phyloP scores from a whole-genome alignment of 495 filamentous ascomycete species.

The Talaromyces thailandensis region DNA sequence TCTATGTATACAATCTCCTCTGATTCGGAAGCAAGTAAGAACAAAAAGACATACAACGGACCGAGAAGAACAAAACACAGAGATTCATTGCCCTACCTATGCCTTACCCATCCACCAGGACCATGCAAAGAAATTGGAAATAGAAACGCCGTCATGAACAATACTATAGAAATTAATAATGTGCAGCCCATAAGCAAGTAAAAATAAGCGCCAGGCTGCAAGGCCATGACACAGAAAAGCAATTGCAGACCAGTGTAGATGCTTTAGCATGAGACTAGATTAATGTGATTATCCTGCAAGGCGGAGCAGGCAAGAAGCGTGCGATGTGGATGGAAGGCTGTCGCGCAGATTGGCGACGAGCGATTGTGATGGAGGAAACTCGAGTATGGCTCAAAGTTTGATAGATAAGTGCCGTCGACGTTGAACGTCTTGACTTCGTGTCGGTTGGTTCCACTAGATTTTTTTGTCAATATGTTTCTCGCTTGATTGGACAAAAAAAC shows the following conservation, averaged over 20 bases:
- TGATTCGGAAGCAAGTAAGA: not conserved
- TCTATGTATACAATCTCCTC: not conserved
- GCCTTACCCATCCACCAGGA: not conserved
- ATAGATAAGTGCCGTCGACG: conserved; percentile 66
- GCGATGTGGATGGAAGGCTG: conserved; percentile 91
- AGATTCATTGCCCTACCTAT: not conserved
- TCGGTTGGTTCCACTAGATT: conserved; percentile 66
- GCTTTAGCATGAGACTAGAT: conserved; percentile 34
- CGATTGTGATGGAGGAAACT: conserved; percentile 75
- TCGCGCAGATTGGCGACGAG: conserved; percentile 70
- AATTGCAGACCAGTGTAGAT: not conserved
- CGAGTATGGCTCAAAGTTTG: conserved; percentile 76
- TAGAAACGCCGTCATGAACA: not conserved
- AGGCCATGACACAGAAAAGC: conserved; percentile 2
- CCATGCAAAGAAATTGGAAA: not conserved
- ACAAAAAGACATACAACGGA: not conserved
- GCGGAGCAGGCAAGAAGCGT: conserved; percentile 82
- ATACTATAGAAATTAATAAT: not conserved
- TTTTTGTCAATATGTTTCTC: not conserved
- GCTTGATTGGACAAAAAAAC: conserved; percentile 17
- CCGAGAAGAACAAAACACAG: not conserved
- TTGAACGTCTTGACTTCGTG: conserved; percentile 91
- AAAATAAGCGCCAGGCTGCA: conserved; percentile 10
- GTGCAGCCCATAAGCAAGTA: conserved; percentile 2
- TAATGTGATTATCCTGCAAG: conserved; percentile 39